phyloP scores from a whole-genome alignment of 2,329 filamentous ascomycete species.

The Calonectria fujianensis region DNA sequence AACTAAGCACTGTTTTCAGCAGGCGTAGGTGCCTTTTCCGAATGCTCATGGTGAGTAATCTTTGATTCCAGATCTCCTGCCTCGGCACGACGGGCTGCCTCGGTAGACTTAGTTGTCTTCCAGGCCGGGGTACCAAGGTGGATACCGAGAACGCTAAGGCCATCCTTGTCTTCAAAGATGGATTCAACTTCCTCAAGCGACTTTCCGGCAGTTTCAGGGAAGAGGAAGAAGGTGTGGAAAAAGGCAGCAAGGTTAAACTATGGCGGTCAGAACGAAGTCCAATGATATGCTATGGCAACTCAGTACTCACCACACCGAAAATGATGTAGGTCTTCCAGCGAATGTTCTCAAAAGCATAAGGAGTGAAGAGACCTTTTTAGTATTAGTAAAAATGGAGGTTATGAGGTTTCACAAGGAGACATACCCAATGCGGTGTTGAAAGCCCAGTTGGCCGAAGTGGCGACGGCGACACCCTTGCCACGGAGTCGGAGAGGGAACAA shows the following conservation, averaged over 20 bases:
- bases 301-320: conserved; percentile 62
- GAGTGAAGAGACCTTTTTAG: conserved; percentile 26
- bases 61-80: conserved; percentile 50
- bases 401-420: neutral
- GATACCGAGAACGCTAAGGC: conserved; percentile 34
- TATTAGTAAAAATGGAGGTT: neutral
- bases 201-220: conserved; percentile 67
- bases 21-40: conserved; percentile 42
- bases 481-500: conserved; percentile 67
- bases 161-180: conserved; percentile 55
- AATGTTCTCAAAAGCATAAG: conserved; percentile 32
- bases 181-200: conserved; percentile 78
- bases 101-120: conserved; percentile 46
- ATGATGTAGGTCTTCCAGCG: conserved; percentile 61
- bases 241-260: conserved; percentile 50
- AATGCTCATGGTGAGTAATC: conserved; percentile 40
- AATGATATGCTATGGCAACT: neutral
- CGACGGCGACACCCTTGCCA: conserved; percentile 71
- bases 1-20: conserved; percentile 13
- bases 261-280: neutral
- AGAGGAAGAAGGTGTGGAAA: conserved; percentile 63
- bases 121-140: conserved; percentile 49
- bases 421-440: conserved; percentile 64
- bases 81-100: conserved; percentile 39
- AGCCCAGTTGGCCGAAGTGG: conserved; percentile 67